Evolutionary conservation across 2,329 filamentous ascomycete genomes (phyloP).

Genomic region (Bipolaris zeicola): DNA sequence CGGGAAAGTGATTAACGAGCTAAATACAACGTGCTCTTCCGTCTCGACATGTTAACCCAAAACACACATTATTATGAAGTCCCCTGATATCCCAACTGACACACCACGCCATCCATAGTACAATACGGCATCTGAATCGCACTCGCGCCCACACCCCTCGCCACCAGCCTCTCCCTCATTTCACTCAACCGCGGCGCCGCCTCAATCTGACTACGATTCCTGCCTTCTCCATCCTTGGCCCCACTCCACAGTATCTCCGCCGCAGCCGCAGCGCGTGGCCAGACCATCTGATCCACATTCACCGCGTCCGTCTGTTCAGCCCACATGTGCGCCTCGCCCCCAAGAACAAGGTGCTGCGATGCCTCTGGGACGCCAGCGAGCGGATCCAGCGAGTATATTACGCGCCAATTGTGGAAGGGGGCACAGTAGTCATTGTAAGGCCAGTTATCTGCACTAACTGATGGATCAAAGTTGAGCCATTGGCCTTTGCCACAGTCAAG

Average conservation of each 20-base stretch:
- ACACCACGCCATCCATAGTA: constrained; percentile 61
- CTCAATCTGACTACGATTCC: constrained; percentile 73
- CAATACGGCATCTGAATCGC: constrained; percentile 77
- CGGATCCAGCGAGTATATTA: constrained; percentile 82
- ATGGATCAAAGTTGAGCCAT: constrained; percentile 73
- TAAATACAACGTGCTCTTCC: background rate
- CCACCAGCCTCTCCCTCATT: constrained; percentile 76
- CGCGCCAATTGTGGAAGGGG: constrained; percentile 79
- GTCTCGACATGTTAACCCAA: background rate
- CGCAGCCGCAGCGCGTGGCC: constrained; percentile 76
- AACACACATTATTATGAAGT: background rate
- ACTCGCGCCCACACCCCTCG: constrained; percentile 66
- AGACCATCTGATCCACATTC: constrained; percentile 77
- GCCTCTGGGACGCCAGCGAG: constrained; percentile 66
- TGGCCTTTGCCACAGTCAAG: constrained; percentile 82
- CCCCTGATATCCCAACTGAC: constrained; percentile 19
- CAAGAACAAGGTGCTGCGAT: constrained; percentile 71
- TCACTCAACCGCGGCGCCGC: constrained; percentile 73
- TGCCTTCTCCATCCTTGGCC: constrained; percentile 65
- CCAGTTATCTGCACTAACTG: constrained; percentile 59
- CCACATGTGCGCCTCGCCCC: constrained; percentile 81
- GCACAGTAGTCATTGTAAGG: constrained; percentile 83
- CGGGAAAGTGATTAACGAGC: background rate
- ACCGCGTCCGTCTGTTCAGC: constrained; percentile 75
- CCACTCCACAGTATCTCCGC: constrained; percentile 84